Conservation (phyloP, 2,329 filamentous ascomycete species). For the Botryotinia calthae region DNA sequence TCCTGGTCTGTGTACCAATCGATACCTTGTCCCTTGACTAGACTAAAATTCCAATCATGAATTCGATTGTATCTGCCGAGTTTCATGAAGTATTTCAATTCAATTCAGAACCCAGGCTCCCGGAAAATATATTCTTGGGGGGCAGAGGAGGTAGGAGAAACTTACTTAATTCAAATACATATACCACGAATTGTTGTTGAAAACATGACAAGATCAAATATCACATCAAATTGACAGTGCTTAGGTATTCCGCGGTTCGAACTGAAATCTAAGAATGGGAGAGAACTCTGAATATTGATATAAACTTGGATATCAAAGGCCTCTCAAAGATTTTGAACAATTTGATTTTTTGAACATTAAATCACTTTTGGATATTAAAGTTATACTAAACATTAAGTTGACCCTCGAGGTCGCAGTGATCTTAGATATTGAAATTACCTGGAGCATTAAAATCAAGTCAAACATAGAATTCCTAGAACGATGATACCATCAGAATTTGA, state of each 20-base stretch:
- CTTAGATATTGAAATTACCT: background rate
- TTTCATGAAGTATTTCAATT: background rate
- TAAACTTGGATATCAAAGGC: background rate
- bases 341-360: too few relatives aligned
- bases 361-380: background rate
- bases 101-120: background rate
- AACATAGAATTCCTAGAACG: background rate
- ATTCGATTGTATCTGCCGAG: background rate
- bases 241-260: background rate
- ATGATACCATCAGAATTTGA: background rate
- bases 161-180: background rate
- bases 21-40: background rate
- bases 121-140: background rate
- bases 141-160: background rate
- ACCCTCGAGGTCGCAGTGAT: background rate
- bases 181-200: background rate
- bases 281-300: background rate
- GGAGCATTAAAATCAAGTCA: background rate
- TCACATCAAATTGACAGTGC: background rate
- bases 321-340: background rate
- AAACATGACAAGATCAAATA: background rate
- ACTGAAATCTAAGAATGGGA: background rate
- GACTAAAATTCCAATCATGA: background rate
- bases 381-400: accelerated
- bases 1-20: accelerated